Evolutionary conservation across 2,329 filamentous ascomycete genomes (phyloP).

Genomic region (Cercospora sp.): DNA sequence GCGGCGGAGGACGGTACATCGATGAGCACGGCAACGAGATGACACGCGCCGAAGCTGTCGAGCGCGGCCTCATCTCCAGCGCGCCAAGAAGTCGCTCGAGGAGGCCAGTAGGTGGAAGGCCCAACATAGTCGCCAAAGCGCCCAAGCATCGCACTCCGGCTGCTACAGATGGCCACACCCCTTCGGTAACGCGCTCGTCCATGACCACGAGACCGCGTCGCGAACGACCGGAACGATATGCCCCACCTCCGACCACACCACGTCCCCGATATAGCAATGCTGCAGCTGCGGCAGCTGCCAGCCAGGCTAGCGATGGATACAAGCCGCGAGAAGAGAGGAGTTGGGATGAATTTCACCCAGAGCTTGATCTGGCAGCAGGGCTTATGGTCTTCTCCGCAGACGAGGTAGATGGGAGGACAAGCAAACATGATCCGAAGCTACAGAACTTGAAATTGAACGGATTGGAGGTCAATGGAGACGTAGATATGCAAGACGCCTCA

Average conservation of each 20-base stretch:
- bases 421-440: constrained; percentile 48
- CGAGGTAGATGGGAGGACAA: constrained; percentile 73
- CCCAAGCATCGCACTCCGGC: constrained; percentile 5
- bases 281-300: constrained; percentile 83
- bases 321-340: constrained; percentile 95
- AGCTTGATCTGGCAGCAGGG: constrained; percentile 82
- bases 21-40: constrained; percentile 68
- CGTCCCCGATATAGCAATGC: constrained; percentile 77
- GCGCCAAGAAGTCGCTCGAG: constrained; percentile 12
- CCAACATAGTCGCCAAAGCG: constrained; percentile 17
- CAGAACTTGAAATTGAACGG: constrained; percentile 31
- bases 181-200: constrained; percentile 30
- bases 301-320: constrained; percentile 91
- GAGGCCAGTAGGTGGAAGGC: neutral
- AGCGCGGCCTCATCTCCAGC: constrained; percentile 32
- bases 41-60: constrained; percentile 46
- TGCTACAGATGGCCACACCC: constrained; percentile 7
- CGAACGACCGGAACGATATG: constrained; percentile 36
- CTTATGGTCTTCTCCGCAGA: constrained; percentile 79
- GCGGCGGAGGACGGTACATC: constrained; percentile 80
- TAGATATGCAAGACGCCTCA: constrained; percentile 32
- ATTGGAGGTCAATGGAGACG: constrained; percentile 31
- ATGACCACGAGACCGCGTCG: constrained; percentile 37
- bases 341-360: constrained; percentile 97
- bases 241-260: constrained; percentile 47